A percentile compares a stretch with the other conserved stretches of the same genome.
phyloP scores from a whole-genome alignment of 2,329 filamentous ascomycete genomes.

The Pseudogymnoascus sp. region DNA sequence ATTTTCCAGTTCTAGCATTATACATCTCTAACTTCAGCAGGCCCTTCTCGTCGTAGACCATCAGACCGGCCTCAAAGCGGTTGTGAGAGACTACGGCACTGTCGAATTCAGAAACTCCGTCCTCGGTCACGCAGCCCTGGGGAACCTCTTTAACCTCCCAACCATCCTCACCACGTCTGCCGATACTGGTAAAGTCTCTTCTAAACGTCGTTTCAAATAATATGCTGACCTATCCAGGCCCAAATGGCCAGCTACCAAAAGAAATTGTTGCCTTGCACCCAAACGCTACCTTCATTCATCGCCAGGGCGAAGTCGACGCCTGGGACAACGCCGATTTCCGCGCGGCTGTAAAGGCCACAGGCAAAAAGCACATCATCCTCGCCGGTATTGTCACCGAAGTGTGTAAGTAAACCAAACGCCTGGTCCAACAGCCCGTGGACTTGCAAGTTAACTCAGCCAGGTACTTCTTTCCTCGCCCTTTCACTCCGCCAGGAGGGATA shows the following conservation, averaged over 20 bases:
- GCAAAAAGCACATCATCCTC: slow-evolving; percentile 63
- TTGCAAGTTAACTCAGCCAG: slow-evolving; percentile 23
- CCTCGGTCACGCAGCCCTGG: slow-evolving; percentile 59
- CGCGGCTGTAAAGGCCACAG: slow-evolving; percentile 55
- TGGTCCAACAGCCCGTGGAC: not conserved
- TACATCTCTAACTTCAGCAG: slow-evolving; percentile 23
- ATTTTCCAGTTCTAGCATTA: not conserved
- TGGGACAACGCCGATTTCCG: slow-evolving; percentile 69
- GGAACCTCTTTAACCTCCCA: slow-evolving; percentile 59
- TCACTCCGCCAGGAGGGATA: slow-evolving; percentile 65
- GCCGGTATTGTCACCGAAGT: slow-evolving; percentile 69
- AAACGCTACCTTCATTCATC: slow-evolving; percentile 55
- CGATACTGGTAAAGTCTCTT: slow-evolving; percentile 38
- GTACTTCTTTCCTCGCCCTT: slow-evolving; percentile 66
- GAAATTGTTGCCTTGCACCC: slow-evolving; percentile 65
- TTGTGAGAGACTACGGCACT: slow-evolving; percentile 60
- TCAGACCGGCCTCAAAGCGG: slow-evolving; percentile 50
- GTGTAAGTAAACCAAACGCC: slow-evolving; percentile 37
- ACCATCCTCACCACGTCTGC: slow-evolving; percentile 65
- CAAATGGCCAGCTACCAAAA: slow-evolving; percentile 63
- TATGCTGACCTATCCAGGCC: slow-evolving; percentile 37
- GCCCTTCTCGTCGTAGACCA: slow-evolving; percentile 52
- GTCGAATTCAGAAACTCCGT: slow-evolving; percentile 60
- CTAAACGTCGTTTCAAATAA: not conserved
- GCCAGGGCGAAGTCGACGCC: slow-evolving; percentile 67